Evolutionary conservation across 192 early-diverging fungal genomes (phyloP), one percentile per base, ranked within the genome.

Genomic region (Coemansia sp.): DNA sequence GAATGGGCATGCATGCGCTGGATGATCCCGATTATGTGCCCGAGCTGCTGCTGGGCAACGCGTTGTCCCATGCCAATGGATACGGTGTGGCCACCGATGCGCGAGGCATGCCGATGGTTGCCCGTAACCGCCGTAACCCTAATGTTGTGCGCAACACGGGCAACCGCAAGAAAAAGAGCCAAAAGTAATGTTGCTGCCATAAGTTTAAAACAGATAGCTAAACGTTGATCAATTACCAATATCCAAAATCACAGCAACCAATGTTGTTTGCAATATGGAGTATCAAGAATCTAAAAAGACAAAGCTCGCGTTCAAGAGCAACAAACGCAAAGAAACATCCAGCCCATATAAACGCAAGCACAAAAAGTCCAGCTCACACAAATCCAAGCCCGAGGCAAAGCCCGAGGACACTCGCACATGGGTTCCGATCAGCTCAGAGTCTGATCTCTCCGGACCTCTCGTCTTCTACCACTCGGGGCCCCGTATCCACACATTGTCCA

Each of bases 61-160:
- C 22, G 22, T 51, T 52, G 36, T 59, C 60, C 0, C 46, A 50
- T 17, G 28, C 38, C 31, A 37, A 82, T 69, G 70, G 78, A 42
- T 76, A 66, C 28, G 83, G 86, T 55, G 86, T 86, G 23, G 85
- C 85, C 44, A 85, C 80, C 63, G 89, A 88, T 50, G 83, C 86
- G 0, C 84, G 86, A 11, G 78, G 85, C 5, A 85, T 81, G 73
- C 78, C 78, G 4, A 75, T 75, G 69, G 81, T 92, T 66, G 85
- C 84, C 3, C 86, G 84, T 72, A 89, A 89, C 51, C 78, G 87
- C 26, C 78, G 82, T 52, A 92, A 92, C 60, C 89, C 90, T 14
- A 92, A 92, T 57, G 77, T 71, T 14, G 64, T 70, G 20, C 74
- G 71, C 42, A 66, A 70, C 49, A 84, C 81, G 20, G 81, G 81